These are phyloP conservation scores for Mortierella claussenii DNA, from an alignment of 192 early-diverging fungal species.

Conservation along the genomic window DNA sequence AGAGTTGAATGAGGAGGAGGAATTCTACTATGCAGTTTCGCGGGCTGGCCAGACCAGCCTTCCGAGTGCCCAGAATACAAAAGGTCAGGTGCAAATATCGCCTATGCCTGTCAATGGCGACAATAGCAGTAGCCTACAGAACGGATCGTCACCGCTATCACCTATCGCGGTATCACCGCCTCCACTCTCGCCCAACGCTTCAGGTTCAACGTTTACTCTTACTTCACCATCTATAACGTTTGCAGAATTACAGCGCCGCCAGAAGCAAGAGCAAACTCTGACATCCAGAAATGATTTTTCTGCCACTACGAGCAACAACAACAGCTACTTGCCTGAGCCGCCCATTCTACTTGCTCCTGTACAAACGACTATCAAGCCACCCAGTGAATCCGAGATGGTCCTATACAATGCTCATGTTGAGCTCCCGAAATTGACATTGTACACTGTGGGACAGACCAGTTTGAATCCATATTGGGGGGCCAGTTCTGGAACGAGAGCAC, in stretches of 20 bases:
- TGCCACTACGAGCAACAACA: neutral
- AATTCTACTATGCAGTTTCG: conserved; percentile 29
- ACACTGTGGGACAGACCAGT: conserved; percentile 45
- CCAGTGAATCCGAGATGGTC: conserved; percentile 37
- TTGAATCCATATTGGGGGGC: conserved; percentile 40
- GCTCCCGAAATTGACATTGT: conserved; percentile 40
- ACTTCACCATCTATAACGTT: neutral
- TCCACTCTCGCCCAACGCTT: neutral
- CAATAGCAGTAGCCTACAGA: neutral
- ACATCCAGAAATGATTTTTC: neutral
- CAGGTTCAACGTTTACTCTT: neutral
- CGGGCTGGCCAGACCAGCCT: no score
- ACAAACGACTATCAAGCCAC: conserved; percentile 25
- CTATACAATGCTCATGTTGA: conserved; percentile 48
- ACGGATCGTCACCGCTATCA: neutral
- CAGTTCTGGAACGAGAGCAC: conserved; percentile 27
- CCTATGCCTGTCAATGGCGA: neutral
- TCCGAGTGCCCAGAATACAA: neutral
- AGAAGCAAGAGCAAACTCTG: neutral
- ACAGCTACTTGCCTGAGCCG: conserved; percentile 29
- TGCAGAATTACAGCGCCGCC: neutral
- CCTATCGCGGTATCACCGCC: neutral
- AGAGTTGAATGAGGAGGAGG: conserved; percentile 44
- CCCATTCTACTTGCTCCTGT: conserved; percentile 37
- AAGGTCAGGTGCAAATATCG: neutral